phyloP scores from a whole-genome alignment of 1,139 yeast genomes.

The Pichia sp. region DNA sequence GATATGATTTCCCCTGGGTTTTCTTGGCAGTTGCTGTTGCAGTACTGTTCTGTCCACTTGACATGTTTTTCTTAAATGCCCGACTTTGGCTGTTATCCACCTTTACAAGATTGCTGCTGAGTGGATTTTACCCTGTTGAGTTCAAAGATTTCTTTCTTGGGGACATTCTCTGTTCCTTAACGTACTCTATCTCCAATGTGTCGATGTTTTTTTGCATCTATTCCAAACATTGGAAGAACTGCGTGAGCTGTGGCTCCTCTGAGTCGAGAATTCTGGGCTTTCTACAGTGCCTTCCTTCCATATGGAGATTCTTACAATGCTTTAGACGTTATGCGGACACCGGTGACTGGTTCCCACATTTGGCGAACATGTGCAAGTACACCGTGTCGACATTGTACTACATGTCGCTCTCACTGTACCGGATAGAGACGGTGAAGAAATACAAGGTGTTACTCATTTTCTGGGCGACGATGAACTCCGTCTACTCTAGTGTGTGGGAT shows the following conservation, averaged over 20 bases:
- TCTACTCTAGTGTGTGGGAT: conserved; percentile 78
- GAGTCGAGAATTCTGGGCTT: conserved; percentile 78
- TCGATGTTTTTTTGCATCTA: conserved; percentile 84
- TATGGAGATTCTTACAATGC: conserved; percentile 90
- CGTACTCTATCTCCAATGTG: conserved; percentile 81
- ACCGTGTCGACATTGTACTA: conserved; percentile 62
- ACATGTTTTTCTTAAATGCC: conserved; percentile 48
- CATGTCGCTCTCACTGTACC: conserved; percentile 71
- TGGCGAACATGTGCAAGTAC: conserved; percentile 86
- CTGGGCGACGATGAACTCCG: conserved; percentile 70
- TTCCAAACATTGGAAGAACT: conserved; percentile 61
- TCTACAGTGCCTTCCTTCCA: conserved; percentile 75
- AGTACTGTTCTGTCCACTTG: conserved; percentile 62
- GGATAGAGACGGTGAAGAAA: conserved; percentile 49
- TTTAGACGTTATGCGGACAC: conserved; percentile 87
- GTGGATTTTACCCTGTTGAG: conserved; percentile 92
- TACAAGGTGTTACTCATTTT: conserved; percentile 61
- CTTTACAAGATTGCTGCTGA: conserved; percentile 64
- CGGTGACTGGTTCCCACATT: conserved; percentile 94
- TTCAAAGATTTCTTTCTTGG: conserved; percentile 92
- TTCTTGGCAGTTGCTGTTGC: conserved; percentile 54
- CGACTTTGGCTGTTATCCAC: conserved; percentile 75
- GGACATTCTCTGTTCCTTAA: conserved; percentile 81
- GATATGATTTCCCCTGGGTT: conserved; percentile 79
- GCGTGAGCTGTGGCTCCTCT: conserved; percentile 70